Evolutionary conservation across 768 basidiomycete species (phyloP), one percentile per base, ranked within the genome.

Genomic region (Termitomyces bulborhizus): DNA sequence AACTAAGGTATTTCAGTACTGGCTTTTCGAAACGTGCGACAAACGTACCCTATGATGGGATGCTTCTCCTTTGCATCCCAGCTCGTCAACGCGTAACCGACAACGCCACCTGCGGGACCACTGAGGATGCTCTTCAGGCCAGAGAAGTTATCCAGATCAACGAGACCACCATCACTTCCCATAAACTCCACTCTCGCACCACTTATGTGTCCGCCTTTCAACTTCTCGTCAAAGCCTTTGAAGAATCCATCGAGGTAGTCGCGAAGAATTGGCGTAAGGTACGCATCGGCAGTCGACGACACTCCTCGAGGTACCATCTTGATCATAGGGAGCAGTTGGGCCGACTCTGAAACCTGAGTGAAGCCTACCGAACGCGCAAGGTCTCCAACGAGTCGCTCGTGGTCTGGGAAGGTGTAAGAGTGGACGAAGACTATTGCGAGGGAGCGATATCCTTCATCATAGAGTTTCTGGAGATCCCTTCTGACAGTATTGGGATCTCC

Each of bases 101-200:
- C 96, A 5, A 98, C 96, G 3, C 95, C 95, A 2, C 95, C 95
- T 0, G 95, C 96, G 0, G 95, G 96, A 3, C 91, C 92, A 62
- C 90, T 93, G 37, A 97, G 70, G 59, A 98, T 94, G 59, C 89
- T 92, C 77, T 94, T 95, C 62, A 98, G 71, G 0, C 95, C 96
- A 0, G 91, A 93, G 68, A 98, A 98, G 63, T 90, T 89, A 55
- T 81, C 69, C 12, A 88, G 70, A 65, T 92, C 88, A 24, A 93
- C 73, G 9, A 95, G 72, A 6, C 91, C 90, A 5, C 93, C 96
- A 63, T 98, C 95, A 53, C 88, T 91, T 36, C 88, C 88, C 96
- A 98, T 98, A 66, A 98, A 98, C 66, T 95, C 93, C 32, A 97
- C 93, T 2, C 90, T 73, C 1, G 85, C 84, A 54, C 82, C 84